Base-by-base conservation (phyloP, 2,329 filamentous ascomycete genomes). In the Fusarium pseudonygamai region DNA sequence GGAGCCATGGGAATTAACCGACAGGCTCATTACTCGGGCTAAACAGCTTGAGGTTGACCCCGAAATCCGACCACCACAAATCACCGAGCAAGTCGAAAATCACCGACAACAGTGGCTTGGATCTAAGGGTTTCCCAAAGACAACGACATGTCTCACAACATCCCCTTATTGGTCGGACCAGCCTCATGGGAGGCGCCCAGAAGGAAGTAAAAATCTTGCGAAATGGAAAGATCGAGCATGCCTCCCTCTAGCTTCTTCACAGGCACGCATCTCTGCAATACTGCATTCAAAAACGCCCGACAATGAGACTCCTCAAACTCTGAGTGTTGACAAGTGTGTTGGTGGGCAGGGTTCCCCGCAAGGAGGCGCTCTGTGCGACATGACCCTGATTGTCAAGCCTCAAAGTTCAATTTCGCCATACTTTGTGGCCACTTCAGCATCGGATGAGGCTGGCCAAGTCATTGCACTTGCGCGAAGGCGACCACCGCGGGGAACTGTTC, bases 401-500 rank as follows among this genome's bases (percentile, higher is more conserved):
- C 50, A 64, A 40, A 72, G 68, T 62, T 55, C 67, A 52, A 53
- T 57, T 45, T 84, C 82, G 6, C 83, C 79, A 28, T 84, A 80
- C 69, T 84, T 84, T 61, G 40, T 66, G 37, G 59, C 67, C 50
- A 20, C 58, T 28, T 66, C 75, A 22, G 22, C 59, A 32, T 55
- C 71, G 16, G 58, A 68, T 46, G 64, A 26, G 42, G 43, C 56
- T 58, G 45, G 26, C 11, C 42, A 58, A 32, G 73, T 69, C 28
- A 73, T 64, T 36, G 61, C 70, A 26, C 47, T 65, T 12, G 47
- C 26, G 13, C 66, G 59, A 32, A 83, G 79, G 36, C 81, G 83
- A 13, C 82, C 84, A 6, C 80, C 80, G 5, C 81, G 83, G 15
- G 85, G 85, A 14, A 85, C 82, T 5, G 79, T 91, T 14, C 89